Evolutionary conservation across 768 basidiomycete species (phyloP).

Genomic region (Amanita rubescens): DNA sequence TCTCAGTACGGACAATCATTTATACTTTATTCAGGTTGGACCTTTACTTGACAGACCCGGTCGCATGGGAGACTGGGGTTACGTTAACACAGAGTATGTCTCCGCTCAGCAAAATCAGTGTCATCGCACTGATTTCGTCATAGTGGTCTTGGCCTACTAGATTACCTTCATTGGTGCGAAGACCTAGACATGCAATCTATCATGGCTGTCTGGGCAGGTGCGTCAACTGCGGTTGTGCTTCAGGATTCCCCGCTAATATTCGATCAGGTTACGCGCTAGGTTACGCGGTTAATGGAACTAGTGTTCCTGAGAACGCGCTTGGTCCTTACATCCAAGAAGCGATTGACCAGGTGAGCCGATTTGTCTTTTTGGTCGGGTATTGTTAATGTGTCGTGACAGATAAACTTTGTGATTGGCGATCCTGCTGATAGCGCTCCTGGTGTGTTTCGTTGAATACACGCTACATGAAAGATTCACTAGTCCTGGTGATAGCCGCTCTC

Average conservation of each 20-base stretch:
- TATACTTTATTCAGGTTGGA: too few species aligned
- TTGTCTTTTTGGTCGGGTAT: too few species aligned
- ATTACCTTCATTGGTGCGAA: conserved; percentile 53
- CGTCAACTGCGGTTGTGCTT: too few species aligned
- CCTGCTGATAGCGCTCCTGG: conserved; percentile 34
- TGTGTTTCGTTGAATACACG: conserved; percentile 8
- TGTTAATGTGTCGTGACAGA: conserved; percentile 21
- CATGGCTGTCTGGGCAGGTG: conserved; percentile 59
- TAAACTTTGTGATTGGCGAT: conserved; percentile 56
- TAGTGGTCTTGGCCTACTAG: conserved; percentile 50
- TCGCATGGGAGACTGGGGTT: conserved; percentile 50
- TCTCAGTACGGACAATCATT: too few species aligned
- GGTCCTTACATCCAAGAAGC: too few species aligned
- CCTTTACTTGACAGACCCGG: too few species aligned
- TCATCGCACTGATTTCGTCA: neutral
- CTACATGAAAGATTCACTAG: neutral
- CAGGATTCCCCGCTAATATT: too few species aligned
- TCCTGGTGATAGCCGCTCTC: conserved; percentile 8
- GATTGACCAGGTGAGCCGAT: too few species aligned
- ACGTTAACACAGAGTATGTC: conserved; percentile 51
- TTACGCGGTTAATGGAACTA: too few species aligned
- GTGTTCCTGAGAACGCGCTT: too few species aligned
- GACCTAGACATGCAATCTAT: conserved; percentile 53
- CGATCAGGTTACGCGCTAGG: too few species aligned
- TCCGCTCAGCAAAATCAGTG: neutral